Conservation (phyloP, 2,329 filamentous ascomycete genomes). For the Fusarium proliferatum region DNA sequence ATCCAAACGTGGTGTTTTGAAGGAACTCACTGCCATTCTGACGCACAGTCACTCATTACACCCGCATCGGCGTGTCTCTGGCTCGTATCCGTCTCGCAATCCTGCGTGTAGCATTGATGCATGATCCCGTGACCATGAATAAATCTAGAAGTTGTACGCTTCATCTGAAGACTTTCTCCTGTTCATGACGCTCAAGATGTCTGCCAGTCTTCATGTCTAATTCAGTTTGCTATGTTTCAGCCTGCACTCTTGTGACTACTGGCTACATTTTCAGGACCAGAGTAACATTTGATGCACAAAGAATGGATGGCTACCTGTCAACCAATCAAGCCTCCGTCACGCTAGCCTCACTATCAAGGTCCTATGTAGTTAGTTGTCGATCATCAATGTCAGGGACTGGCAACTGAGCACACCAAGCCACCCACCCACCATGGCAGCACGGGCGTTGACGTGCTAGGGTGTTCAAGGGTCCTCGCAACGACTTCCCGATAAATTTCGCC, state of each 20-base stretch:
- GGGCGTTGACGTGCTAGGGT: neutral
- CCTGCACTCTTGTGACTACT: neutral
- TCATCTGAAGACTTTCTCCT: neutral
- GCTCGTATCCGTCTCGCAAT: neutral
- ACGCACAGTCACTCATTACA: neutral
- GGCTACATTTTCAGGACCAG: neutral
- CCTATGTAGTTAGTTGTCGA: slow-evolving; percentile 28
- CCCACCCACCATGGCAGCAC: neutral
- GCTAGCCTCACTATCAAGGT: slow-evolving; percentile 3
- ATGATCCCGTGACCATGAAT: neutral
- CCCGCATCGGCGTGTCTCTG: slow-evolving; percentile 1
- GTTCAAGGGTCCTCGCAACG: slow-evolving; percentile 21
- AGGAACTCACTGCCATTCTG: neutral
- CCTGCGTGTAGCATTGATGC: neutral
- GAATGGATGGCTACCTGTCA: neutral
- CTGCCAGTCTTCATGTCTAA: neutral
- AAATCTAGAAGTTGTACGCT: neutral
- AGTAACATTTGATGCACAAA: neutral
- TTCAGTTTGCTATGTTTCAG: neutral
- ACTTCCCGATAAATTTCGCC: slow-evolving; percentile 27
- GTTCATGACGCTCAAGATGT: neutral
- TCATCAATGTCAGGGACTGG: slow-evolving; percentile 23
- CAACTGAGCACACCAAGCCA: slow-evolving; percentile 9
- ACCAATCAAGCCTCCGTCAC: neutral
- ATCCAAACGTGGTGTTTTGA: neutral